These are phyloP conservation scores for Torulaspora maleeae DNA, from an alignment of 805 yeast species.

Conservation along the genomic window DNA sequence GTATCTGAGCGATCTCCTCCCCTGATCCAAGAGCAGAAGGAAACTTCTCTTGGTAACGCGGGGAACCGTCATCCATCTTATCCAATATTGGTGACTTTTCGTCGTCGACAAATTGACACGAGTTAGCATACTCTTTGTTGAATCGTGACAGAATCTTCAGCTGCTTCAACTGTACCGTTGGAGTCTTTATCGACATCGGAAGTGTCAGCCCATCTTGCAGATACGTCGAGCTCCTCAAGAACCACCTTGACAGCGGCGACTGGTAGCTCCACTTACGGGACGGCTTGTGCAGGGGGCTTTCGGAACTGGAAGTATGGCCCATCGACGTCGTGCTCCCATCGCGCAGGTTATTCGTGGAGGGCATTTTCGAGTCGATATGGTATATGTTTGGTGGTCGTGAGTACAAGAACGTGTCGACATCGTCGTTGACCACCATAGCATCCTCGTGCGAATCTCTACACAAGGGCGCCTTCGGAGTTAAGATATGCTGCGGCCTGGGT, in stretches of 20 bases:
- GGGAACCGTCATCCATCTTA: not conserved
- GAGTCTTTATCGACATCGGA: conserved; percentile 18
- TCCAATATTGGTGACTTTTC: conserved; percentile 28
- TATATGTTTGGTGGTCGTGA: conserved; percentile 28
- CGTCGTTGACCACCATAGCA: conserved; percentile 8
- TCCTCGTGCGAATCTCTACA: not conserved
- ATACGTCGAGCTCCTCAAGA: conserved; percentile 30
- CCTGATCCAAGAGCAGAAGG: not conserved
- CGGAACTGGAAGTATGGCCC: not conserved
- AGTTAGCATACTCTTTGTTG: conserved; percentile 14
- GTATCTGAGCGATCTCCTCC: not conserved
- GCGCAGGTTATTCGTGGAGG: conserved; percentile 9
- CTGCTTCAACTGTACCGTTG: conserved; percentile 29
- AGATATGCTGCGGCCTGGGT: conserved; percentile 16
- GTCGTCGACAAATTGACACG: conserved; percentile 10
- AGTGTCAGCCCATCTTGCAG: conserved; percentile 13
- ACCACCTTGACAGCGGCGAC: conserved; percentile 37
- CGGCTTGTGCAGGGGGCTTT: not conserved
- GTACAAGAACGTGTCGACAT: conserved; percentile 25
- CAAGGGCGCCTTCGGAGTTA: conserved; percentile 20
- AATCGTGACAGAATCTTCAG: conserved; percentile 25
- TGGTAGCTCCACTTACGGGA: conserved; percentile 29
- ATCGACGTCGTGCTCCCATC: not conserved
- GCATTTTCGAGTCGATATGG: conserved; percentile 22
- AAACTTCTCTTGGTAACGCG: not conserved